Percentiles rank a stretch among this genome's conserved stretches.
These are phyloP conservation scores for Heliamphora exappendiculata DNA, from an alignment of 148 eudicot genomes.

Conservation along the genomic window DNA sequence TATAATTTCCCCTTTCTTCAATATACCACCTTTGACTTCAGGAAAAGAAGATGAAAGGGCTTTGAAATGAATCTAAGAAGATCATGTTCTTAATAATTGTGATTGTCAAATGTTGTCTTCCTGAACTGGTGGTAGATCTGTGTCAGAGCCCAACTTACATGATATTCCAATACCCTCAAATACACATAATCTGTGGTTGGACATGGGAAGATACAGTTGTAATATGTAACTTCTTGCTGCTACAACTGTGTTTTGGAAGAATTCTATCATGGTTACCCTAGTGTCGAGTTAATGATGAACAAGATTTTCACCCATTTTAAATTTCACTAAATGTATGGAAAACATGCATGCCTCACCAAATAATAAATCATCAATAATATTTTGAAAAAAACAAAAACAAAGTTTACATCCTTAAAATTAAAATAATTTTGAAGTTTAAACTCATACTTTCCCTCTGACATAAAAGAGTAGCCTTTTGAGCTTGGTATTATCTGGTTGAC, in stretches of 20 bases:
- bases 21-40: neutral
- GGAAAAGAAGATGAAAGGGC: neutral
- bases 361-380: too few relatives aligned
- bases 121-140: constrained; percentile 1
- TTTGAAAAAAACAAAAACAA: too few relatives aligned
- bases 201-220: neutral
- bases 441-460: too few relatives aligned
- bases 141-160: neutral
- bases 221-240: too few relatives aligned
- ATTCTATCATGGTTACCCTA: too few relatives aligned
- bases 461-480: neutral
- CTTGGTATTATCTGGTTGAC: neutral
- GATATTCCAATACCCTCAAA: neutral
- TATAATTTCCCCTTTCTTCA: neutral
- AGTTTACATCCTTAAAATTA: too few relatives aligned
- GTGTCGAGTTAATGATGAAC: too few relatives aligned
- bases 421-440: too few relatives aligned
- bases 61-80: neutral
- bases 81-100: neutral
- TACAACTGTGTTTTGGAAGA: too few relatives aligned
- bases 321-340: too few relatives aligned
- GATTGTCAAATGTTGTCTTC: neutral
- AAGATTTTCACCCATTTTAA: too few relatives aligned
- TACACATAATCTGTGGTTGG: neutral
- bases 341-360: neutral